Evolutionary conservation across 768 basidiomycete genomes (phyloP).

Genomic region (Tricholoma matsutake): DNA sequence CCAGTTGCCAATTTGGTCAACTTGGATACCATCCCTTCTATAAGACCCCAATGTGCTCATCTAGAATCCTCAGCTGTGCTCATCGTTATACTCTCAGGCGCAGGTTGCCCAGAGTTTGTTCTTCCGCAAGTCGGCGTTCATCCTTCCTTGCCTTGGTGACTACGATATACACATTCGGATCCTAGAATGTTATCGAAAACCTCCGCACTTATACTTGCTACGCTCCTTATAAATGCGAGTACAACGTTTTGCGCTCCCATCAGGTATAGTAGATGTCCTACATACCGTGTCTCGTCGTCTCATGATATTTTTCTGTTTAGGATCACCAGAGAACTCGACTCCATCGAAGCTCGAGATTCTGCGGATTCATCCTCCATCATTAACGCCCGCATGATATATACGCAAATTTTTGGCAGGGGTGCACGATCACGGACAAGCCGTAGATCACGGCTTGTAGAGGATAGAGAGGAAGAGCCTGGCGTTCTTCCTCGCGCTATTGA

Average conservation of each 20-base stretch:
- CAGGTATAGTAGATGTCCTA: slow-evolving; percentile 21
- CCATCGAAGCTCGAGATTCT: slow-evolving; percentile 24
- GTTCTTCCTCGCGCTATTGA: slow-evolving; percentile 23
- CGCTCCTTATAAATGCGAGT: slow-evolving; percentile 37
- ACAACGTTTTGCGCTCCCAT: slow-evolving; percentile 37
- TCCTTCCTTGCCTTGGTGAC: slow-evolving; percentile 15
- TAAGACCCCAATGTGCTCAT: slow-evolving; percentile 26
- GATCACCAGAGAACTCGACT: slow-evolving; percentile 23
- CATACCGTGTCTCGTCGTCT: neutral
- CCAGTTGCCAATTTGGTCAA: neutral
- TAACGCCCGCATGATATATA: slow-evolving; percentile 27
- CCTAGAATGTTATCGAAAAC: slow-evolving; percentile 40
- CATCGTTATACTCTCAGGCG: slow-evolving; percentile 39
- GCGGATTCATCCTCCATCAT: slow-evolving; percentile 22
- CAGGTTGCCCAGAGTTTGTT: slow-evolving; percentile 45
- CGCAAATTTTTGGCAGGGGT: slow-evolving; percentile 20
- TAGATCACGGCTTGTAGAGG: slow-evolving; percentile 24
- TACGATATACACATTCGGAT: slow-evolving; percentile 27
- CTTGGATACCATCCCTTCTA: slow-evolving; percentile 14
- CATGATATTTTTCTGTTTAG: slow-evolving; percentile 14
- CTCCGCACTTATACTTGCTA: slow-evolving; percentile 32
- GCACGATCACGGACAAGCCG: slow-evolving; percentile 20
- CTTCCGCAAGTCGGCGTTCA: slow-evolving; percentile 39
- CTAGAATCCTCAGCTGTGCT: slow-evolving; percentile 42
- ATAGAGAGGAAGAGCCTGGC: slow-evolving; percentile 19